Conservation (phyloP, 176 grass and related monocot genomes). For the Carex kokanica region DNA sequence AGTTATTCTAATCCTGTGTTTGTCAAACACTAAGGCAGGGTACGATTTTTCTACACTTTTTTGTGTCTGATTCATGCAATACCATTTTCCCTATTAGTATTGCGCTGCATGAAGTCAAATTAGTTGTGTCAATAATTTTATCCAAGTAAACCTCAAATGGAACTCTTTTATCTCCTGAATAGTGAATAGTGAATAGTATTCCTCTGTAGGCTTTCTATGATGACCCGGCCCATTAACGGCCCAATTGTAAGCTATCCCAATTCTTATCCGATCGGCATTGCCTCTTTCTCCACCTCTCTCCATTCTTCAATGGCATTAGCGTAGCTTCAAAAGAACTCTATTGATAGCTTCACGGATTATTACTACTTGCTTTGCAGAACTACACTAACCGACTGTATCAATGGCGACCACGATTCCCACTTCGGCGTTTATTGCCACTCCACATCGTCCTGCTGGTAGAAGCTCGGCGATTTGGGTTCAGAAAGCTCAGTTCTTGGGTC, state of each 20-base stretch:
- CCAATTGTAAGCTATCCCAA: constrained; percentile 4
- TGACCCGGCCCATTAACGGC: neutral
- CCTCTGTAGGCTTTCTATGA: neutral
- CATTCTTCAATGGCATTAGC: constrained; percentile 5
- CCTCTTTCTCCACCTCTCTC: neutral
- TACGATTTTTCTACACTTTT: no score
- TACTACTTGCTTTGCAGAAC: neutral
- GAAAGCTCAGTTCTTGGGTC: constrained; percentile 23
- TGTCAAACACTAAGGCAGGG: no score
- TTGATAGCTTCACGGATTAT: constrained; percentile 5
- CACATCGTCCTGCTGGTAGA: neutral
- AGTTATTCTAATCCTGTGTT: no score
- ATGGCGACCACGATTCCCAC: constrained; percentile 57
- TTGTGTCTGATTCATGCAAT: no score
- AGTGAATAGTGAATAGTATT: no score
- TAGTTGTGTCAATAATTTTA: no score
- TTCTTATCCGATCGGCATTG: constrained; percentile 32
- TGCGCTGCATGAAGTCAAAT: no score
- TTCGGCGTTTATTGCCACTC: constrained; percentile 41
- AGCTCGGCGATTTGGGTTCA: constrained; percentile 14
- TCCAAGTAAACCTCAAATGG: no score
- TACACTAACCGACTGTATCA: neutral
- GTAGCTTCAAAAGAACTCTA: constrained; percentile 27
- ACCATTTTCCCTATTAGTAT: no score
- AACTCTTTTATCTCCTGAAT: no score